Evolutionary conservation across 352 stramenopile species (phyloP).

Genomic region (Phytophthora macrochlamydospora): DNA sequence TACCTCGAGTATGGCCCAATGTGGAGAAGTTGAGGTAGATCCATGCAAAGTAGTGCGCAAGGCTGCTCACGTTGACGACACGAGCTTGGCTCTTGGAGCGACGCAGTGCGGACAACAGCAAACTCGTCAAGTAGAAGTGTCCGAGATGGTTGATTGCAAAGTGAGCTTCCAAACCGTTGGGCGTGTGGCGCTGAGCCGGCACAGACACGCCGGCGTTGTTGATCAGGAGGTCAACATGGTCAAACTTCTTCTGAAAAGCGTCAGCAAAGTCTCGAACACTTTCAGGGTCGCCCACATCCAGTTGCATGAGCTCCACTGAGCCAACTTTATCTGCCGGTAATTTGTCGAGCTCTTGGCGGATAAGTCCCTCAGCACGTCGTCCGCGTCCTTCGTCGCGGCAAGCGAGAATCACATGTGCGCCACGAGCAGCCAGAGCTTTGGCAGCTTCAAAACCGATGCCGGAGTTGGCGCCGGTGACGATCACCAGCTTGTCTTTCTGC

Average conservation of each 20-base stretch:
- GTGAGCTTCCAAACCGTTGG: slow-evolving; percentile 57
- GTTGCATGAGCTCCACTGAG: slow-evolving; percentile 61
- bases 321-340: slow-evolving; percentile 20
- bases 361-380: slow-evolving; percentile 31
- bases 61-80: slow-evolving; percentile 60
- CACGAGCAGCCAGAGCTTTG: slow-evolving; percentile 52
- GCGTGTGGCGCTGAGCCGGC: slow-evolving; percentile 34
- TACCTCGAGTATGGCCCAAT: slow-evolving; percentile 39
- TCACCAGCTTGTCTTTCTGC: slow-evolving; percentile 56
- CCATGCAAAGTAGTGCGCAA: slow-evolving; percentile 44
- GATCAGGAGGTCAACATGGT: slow-evolving; percentile 66
- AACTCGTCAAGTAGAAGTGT: slow-evolving; percentile 66
- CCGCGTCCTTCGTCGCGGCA: slow-evolving; percentile 60
- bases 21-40: slow-evolving; percentile 45
- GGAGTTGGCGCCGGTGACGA: slow-evolving; percentile 80
- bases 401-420: slow-evolving; percentile 73
- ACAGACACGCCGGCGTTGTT: slow-evolving; percentile 78
- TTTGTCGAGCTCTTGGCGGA: slow-evolving; percentile 26
- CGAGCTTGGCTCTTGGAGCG: slow-evolving; percentile 39
- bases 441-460: slow-evolving; percentile 80
- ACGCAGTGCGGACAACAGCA: slow-evolving; percentile 49
- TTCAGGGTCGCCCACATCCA: slow-evolving; percentile 33
- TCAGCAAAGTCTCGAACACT: slow-evolving; percentile 51
- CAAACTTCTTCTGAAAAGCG: slow-evolving; percentile 39
- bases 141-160: slow-evolving; percentile 80